These are phyloP conservation scores for Collybia sp. DNA, from an alignment of 768 basidiomycete genomes.

Conservation along the genomic window DNA sequence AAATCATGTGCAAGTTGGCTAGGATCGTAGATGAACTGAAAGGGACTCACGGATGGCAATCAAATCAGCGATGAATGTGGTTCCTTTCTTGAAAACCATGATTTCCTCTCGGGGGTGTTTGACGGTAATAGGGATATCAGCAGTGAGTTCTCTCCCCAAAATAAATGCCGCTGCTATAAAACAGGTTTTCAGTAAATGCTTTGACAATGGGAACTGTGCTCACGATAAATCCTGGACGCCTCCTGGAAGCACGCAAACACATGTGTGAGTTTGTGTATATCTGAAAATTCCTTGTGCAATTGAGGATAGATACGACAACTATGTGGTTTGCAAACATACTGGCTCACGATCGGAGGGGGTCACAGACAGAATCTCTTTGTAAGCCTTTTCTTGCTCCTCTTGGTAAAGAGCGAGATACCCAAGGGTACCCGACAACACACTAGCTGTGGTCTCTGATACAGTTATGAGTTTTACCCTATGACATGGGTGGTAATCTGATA, in stretches of 20 bases:
- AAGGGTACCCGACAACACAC: conserved; percentile 24
- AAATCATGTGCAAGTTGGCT: not conserved
- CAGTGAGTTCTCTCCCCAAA: not conserved
- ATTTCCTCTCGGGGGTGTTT: not conserved
- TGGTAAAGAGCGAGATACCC: conserved; percentile 27
- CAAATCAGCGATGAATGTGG: conserved; percentile 7
- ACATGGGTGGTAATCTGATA: not conserved
- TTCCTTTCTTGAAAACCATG: not conserved
- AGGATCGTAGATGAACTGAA: not conserved
- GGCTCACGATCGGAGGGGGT: not conserved
- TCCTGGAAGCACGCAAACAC: conserved; percentile 8
- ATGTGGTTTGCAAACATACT: too few species aligned
- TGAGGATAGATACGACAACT: not conserved
- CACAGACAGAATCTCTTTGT: conserved; percentile 17
- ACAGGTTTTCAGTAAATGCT: not conserved
- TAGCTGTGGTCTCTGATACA: conserved; percentile 24
- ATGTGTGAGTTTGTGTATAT: conserved; percentile 9
- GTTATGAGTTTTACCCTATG: not conserved
- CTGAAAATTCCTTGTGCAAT: conserved; percentile 6
- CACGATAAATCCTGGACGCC: conserved; percentile 9
- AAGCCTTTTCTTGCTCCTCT: conserved; percentile 27
- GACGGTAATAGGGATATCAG: not conserved
- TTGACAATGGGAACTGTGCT: not conserved
- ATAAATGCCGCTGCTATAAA: not conserved
- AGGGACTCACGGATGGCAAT: conserved; percentile 13